Base-by-base conservation (phyloP, 129 eudicot genomes). In the Lonicera japonica region DNA sequence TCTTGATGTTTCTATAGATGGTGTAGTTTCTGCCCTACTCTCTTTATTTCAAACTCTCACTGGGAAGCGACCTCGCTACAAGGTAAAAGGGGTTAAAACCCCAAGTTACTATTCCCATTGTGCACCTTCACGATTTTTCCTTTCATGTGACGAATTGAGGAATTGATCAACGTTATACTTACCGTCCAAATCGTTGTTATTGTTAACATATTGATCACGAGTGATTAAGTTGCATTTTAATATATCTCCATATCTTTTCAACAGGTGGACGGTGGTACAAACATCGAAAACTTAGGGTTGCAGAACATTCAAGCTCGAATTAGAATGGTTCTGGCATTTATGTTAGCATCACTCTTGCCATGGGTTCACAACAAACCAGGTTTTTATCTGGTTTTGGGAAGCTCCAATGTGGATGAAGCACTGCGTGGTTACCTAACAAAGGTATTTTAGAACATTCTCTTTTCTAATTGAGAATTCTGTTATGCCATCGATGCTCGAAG, bases 351-450 rank as follows among this genome's bases (percentile, higher is more conserved):
- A 51, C 84, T 92, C 21, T 56, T 92, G 75, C 98, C 98, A 56
- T 92, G 98, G 98, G 96, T 92, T 72, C 98, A 92, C 74, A 87
- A 66, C 75, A 92, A 92, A 73, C 94, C 86, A 0, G 96, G 98
- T 56, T 92, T 92, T 72, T 92, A 84, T 87, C 86, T 92, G 51
- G 98, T 92, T 45, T 81, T 87, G 54, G 98, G 98, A 29, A 92
- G 98, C 83, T 92, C 98, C 55, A 92, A 92, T 74, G 98, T 92
- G 54, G 98, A 92, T 70, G 98, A 92, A 82, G 98, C 86, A 38
- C 72, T 92, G 56, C 98, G 98, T 67, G 98, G 98, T 46, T 92
- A 92, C 82, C 76, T 92, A 41, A 92, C 98, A 19, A 92, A 92
- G 98, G 98, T 92, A 75, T 34, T 51, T 22, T 66, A 19, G 8